Evolutionary conservation across 1,284 basidiomycete species (phyloP).

Genomic region (Macrocystidia cucumis): DNA sequence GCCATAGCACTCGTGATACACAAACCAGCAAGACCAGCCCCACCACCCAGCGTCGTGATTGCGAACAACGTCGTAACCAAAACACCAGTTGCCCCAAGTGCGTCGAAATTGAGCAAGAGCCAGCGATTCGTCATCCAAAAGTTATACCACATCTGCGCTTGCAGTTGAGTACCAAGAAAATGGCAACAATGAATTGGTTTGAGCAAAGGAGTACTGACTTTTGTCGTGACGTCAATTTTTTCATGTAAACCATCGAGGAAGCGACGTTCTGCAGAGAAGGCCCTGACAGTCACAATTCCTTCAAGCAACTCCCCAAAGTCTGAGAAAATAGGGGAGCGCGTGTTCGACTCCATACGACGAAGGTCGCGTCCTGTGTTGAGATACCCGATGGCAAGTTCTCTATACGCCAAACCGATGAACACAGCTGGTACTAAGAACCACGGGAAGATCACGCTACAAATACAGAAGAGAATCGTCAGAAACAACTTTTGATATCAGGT

Average conservation of each 20-base stretch:
- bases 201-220: constrained; percentile 29
- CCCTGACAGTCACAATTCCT: constrained; percentile 81
- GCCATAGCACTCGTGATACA: constrained; percentile 70
- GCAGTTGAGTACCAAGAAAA: neutral
- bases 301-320: constrained; percentile 76
- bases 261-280: constrained; percentile 77
- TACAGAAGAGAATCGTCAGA: constrained; percentile 6
- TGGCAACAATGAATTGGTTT: neutral
- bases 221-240: constrained; percentile 59
- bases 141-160: constrained; percentile 59
- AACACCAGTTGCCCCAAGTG: constrained; percentile 56
- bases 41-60: constrained; percentile 52
- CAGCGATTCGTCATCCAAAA: constrained; percentile 82
- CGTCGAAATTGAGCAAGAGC: constrained; percentile 72
- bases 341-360: constrained; percentile 72
- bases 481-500: neutral
- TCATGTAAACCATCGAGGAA: constrained; percentile 70
- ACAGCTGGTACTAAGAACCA: constrained; percentile 66
- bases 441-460: constrained; percentile 54
- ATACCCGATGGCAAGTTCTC: constrained; percentile 63
- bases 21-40: constrained; percentile 75
- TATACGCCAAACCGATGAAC: constrained; percentile 57
- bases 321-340: constrained; percentile 66
- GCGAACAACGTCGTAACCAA: constrained; percentile 73
- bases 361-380: constrained; percentile 72